Conservation (phyloP, 2,329 filamentous ascomycete species). For the Periglandula ipomoeae region DNA sequence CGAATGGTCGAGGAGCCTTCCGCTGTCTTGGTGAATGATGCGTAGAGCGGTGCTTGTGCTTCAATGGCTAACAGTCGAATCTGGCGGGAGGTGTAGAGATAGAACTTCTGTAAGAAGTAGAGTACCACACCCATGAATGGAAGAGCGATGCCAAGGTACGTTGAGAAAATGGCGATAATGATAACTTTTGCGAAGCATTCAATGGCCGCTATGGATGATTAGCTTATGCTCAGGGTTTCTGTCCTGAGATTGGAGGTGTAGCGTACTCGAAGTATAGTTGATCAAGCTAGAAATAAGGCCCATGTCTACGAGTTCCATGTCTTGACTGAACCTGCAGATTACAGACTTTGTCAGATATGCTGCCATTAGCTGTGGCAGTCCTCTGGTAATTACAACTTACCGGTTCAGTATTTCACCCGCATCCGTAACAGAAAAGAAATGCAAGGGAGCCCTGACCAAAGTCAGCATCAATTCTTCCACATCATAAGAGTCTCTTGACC, state of each 20-base stretch:
- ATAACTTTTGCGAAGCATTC: neutral
- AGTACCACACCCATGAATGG: constrained; percentile 29
- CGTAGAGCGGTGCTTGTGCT: constrained; percentile 22
- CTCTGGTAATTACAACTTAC: too few species aligned
- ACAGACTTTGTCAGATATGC: neutral
- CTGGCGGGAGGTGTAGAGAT: constrained; percentile 48
- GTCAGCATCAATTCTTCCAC: too few species aligned
- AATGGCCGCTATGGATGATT: neutral
- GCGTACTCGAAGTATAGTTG: neutral
- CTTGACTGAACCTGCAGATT: constrained; percentile 26
- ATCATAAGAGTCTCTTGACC: too few species aligned
- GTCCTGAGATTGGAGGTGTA: too few species aligned
- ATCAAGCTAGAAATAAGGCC: constrained; percentile 14
- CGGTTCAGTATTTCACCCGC: constrained; percentile 24
- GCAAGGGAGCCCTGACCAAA: constrained; percentile 19
- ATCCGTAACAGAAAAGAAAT: constrained; percentile 28
- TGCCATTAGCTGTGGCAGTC: too few species aligned
- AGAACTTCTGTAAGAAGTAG: constrained; percentile 39
- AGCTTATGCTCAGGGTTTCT: too few species aligned
- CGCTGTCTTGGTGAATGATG: constrained; percentile 1
- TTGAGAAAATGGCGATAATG: constrained; percentile 1
- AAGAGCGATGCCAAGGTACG: constrained; percentile 1
- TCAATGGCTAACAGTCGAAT: constrained; percentile 48
- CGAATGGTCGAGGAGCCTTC: constrained; percentile 8
- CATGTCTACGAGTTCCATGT: constrained; percentile 26